These are phyloP conservation scores for Plenodomus tracheiphilus DNA, from an alignment of 2,329 filamentous ascomycete species.

Conservation along the genomic window DNA sequence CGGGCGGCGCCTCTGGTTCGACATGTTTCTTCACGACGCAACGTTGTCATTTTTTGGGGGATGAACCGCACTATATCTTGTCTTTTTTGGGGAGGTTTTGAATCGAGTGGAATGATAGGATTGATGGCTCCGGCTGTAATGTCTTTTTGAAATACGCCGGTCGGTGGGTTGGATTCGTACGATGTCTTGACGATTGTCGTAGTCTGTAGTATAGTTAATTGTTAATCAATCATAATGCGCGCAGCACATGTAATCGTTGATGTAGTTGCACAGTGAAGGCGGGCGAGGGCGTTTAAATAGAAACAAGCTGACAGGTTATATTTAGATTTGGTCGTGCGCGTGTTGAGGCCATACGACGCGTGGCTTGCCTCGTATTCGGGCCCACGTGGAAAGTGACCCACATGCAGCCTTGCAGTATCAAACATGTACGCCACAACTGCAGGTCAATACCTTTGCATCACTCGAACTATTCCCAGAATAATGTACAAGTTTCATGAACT, in stretches of 20 bases:
- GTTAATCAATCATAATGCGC: neutral
- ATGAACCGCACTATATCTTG: constrained; percentile 22
- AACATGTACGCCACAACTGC: neutral
- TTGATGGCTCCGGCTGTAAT: constrained; percentile 23
- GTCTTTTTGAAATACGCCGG: constrained; percentile 8
- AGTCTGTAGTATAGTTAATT: neutral
- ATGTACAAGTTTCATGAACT: no score
- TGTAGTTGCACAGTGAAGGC: neutral
- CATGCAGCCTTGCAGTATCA: neutral
- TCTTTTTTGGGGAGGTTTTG: constrained; percentile 3
- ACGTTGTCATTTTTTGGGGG: constrained; percentile 35
- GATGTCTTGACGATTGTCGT: neutral
- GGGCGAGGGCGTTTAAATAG: neutral
- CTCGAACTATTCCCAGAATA: no score
- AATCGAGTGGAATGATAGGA: constrained; percentile 9
- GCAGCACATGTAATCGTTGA: neutral
- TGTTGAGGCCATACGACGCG: neutral
- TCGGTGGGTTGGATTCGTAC: neutral
- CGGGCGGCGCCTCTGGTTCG: constrained; percentile 28
- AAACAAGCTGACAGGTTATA: neutral
- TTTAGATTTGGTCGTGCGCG: neutral
- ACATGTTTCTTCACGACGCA: constrained; percentile 37
- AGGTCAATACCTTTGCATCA: no score
- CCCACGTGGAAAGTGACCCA: neutral
- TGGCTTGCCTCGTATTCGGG: neutral